Evolutionary conservation across 768 basidiomycete species (phyloP).

Genomic region (Lepiota subincarnata): DNA sequence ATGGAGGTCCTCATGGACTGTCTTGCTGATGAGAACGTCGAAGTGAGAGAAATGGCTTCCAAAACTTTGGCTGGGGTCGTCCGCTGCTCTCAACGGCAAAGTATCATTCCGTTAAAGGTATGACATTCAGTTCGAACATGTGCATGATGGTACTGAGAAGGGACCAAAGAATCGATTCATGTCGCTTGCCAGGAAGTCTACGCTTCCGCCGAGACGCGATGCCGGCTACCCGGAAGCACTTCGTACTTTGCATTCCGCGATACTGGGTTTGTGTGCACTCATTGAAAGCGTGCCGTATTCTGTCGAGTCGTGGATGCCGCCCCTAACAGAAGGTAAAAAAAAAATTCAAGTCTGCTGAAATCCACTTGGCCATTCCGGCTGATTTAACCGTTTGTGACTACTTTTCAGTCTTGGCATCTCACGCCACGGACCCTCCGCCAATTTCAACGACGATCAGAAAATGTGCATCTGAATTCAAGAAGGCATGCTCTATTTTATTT

Average conservation of each 20-base stretch:
- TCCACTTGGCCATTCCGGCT: constrained; percentile 8
- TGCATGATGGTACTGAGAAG: neutral
- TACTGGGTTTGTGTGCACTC: constrained; percentile 86
- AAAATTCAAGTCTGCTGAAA: neutral
- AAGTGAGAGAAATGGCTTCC: constrained; percentile 89
- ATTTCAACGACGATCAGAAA: constrained; percentile 88
- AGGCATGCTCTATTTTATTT: constrained; percentile 40
- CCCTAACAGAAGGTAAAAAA: constrained; percentile 66
- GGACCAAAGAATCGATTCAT: constrained; percentile 72
- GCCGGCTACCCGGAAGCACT: constrained; percentile 69
- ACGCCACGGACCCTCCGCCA: constrained; percentile 82
- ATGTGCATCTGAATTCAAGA: constrained; percentile 82
- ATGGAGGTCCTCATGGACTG: constrained; percentile 85
- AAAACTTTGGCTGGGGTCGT: constrained; percentile 83
- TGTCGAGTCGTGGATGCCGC: constrained; percentile 87
- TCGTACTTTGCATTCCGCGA: constrained; percentile 77
- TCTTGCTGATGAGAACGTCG: constrained; percentile 85
- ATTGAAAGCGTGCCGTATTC: constrained; percentile 94
- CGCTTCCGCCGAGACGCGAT: constrained; percentile 66
- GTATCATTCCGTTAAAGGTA: constrained; percentile 81
- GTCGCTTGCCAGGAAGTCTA: constrained; percentile 51
- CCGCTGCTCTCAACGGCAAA: constrained; percentile 85
- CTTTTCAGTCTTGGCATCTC: constrained; percentile 61
- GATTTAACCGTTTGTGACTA: neutral
- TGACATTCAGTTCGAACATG: neutral